Percentiles rank a stretch among this genome's conserved stretches.
phyloP scores from a whole-genome alignment of 257 asterid species.

The Linaria vulgaris region DNA sequence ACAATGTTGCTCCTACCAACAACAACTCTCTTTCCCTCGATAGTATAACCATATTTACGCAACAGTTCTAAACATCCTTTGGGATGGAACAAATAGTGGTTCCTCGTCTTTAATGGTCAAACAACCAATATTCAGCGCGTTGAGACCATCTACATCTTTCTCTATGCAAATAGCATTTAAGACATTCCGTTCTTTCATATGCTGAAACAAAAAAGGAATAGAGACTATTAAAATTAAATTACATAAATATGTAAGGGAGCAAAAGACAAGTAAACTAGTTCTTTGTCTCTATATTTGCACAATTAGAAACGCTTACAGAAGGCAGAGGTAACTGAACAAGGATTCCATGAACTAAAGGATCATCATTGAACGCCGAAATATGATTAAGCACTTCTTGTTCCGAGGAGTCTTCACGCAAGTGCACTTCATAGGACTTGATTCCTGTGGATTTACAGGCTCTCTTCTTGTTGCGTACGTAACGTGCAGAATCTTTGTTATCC shows the following conservation, averaged over 20 bases:
- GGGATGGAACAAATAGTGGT: slow-evolving; percentile 89
- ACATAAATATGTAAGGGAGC: neutral
- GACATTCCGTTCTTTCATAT: slow-evolving; percentile 78
- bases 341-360: slow-evolving; percentile 85
- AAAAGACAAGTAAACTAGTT: too few relatives aligned
- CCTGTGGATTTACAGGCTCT: slow-evolving; percentile 83
- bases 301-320: slow-evolving; percentile 56
- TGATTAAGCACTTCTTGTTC: slow-evolving; percentile 76
- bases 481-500: slow-evolving; percentile 89
- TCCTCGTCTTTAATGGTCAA: slow-evolving; percentile 96
- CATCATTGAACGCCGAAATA: slow-evolving; percentile 66
- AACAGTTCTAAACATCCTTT: slow-evolving; percentile 89
- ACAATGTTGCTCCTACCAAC: slow-evolving; percentile 97
- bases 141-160: slow-evolving; percentile 98
- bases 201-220: slow-evolving; percentile 50
- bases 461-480: slow-evolving; percentile 90
- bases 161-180: slow-evolving; percentile 77
- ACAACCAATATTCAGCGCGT: slow-evolving; percentile 80
- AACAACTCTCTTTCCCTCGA: slow-evolving; percentile 87
- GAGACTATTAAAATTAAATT: slow-evolving; percentile 16
- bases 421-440: slow-evolving; percentile 77
- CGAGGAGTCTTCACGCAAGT: slow-evolving; percentile 63
- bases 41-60: slow-evolving; percentile 63
- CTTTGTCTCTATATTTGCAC: too few relatives aligned
- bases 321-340: slow-evolving; percentile 99